Percentiles rank a stretch among this genome's conserved stretches.
phyloP scores from a whole-genome alignment of 2,329 filamentous ascomycete genomes.

The Thyridium curvatum region DNA sequence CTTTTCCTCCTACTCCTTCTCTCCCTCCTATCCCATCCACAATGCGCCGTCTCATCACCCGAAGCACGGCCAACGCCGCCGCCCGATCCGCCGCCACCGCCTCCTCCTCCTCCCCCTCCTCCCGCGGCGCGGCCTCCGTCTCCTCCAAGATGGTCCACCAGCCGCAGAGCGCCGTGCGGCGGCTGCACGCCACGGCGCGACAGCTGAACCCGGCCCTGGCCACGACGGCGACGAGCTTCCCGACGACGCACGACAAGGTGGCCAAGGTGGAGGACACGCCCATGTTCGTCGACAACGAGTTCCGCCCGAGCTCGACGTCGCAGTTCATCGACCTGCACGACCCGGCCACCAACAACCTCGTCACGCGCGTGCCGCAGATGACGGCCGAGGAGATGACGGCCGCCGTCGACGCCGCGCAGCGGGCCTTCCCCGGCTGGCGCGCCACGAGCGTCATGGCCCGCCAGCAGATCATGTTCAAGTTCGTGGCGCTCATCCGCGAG shows the following conservation, averaged over 20 bases:
- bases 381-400: conserved; percentile 71
- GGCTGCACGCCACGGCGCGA: conserved; percentile 51
- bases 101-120: conserved; percentile 13
- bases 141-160: conserved; percentile 24
- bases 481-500: conserved; percentile 71
- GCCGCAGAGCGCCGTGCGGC: conserved; percentile 24
- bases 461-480: conserved; percentile 86
- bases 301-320: conserved; percentile 59
- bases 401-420: conserved; percentile 68
- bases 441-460: conserved; percentile 65
- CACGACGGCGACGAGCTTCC: conserved; percentile 56
- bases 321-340: conserved; percentile 77
- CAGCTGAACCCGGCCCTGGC: conserved; percentile 48
- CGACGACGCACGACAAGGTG: conserved; percentile 63
- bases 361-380: conserved; percentile 77
- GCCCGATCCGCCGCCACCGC: conserved; percentile 17
- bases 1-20: conserved; percentile 1
- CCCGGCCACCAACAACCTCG: conserved; percentile 78
- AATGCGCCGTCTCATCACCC: conserved; percentile 41
- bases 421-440: conserved; percentile 70
- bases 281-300: conserved; percentile 79
- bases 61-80: conserved; percentile 28
- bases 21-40: conserved; percentile 10
- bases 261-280: conserved; percentile 60
- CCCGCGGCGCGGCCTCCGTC: conserved; percentile 7